A percentile compares a stretch with the other conserved stretches of the same genome.
Evolutionary conservation across 768 basidiomycete species (phyloP).

Genomic region (Cystoderma amianthinum): DNA sequence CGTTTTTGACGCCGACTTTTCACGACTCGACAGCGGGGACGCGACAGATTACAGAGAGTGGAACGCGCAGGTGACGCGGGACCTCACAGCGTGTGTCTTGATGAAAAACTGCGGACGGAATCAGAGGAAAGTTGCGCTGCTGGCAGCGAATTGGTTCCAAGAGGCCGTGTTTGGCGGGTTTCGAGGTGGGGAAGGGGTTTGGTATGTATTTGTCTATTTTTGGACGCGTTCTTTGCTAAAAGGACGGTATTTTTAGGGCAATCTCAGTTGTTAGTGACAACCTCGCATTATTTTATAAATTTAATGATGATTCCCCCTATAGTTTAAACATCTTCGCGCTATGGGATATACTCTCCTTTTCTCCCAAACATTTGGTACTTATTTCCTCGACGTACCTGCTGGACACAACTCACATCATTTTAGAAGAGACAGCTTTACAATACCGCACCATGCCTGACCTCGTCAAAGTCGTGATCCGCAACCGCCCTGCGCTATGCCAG

Average conservation of each 20-base stretch:
- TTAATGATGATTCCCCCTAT: not conserved
- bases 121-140: constrained; percentile 1
- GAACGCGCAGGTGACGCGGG: not conserved
- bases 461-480: constrained; percentile 22
- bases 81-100: not conserved
- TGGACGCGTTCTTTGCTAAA: too few relatives aligned
- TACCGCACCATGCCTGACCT: constrained; percentile 24
- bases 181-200: constrained; percentile 15
- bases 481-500: constrained; percentile 17
- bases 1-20: not conserved
- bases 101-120: not conserved
- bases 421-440: constrained; percentile 16
- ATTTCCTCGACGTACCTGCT: not conserved
- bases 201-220: constrained; percentile 12
- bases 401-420: not conserved
- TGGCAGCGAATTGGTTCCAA: constrained; percentile 13
- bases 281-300: not conserved
- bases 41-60: not conserved
- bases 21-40: not conserved
- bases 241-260: constrained; percentile 16
- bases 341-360: constrained; percentile 18
- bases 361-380: constrained; percentile 16
- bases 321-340: constrained; percentile 16
- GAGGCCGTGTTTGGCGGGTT: constrained; percentile 10
- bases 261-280: constrained; percentile 14